Base-by-base conservation (phyloP, 768 basidiomycete genomes). In the Boletus subcaerulescens region DNA sequence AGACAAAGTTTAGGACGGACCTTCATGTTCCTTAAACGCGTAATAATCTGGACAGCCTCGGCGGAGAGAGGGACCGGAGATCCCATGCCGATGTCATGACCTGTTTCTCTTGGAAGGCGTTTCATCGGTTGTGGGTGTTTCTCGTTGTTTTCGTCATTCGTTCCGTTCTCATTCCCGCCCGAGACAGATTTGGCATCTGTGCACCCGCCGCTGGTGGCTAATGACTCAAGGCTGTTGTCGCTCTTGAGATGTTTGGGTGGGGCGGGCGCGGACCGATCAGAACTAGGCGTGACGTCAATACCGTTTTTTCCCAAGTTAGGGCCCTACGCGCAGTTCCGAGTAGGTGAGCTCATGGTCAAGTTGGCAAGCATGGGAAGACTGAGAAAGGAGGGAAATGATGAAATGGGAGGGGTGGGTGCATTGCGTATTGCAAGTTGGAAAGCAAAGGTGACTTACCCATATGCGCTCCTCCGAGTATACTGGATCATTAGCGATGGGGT, bases 401-500 rank as follows among this genome's bases (percentile, higher is more conserved):
- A 53, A 24, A 22, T 18, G 29, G 1, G 9, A 2, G 38, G 9
- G 26, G 26, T 29, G 26, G 26, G 26, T 29, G 8, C 53, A 17
- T 14, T 5, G 35, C 14, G 8, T 32, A 31, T 14, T 33, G 36
- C 24, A 26, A 5, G 31, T 39, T 1, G 10, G 17, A 20, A 20
- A 55, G 10, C 14, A 17, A 42, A 47, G 33, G n/a, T 36, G 22
- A 66, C 73, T 33, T 61, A 85, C 90, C 90, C 90, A 92, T 48
- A 91, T 90, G 39, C 78, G 80, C 33, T 76, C 74, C 55, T 89
- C 88, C 17, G 89, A 87, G 71, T 99, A 99, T 3, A 98, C 80
- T 3, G 94, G 91, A 61, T 98, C 97, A 67, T 99, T 98, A 12
- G 92, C 91, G 58, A 99, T 93, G 0, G 97, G 89, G 66, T 91